Evolutionary conservation across 495 filamentous ascomycete species (phyloP).

Genomic region (Apiosordaria backusii): DNA sequence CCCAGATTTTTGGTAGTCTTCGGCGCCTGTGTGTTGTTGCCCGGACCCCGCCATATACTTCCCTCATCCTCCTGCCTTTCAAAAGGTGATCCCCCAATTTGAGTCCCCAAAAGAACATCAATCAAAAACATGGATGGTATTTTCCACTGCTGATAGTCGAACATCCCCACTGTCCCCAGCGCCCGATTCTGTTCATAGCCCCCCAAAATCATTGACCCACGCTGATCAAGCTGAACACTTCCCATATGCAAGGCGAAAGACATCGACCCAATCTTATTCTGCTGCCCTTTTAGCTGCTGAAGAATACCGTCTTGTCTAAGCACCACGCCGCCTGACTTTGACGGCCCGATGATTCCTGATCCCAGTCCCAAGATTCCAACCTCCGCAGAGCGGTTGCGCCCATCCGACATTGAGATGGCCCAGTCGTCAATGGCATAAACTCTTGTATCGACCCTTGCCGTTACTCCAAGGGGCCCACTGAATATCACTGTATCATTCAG

Average conservation of each 20-base stretch:
- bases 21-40: constrained; percentile 8
- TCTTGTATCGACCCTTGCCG: neutral
- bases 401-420: neutral
- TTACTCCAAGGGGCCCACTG: neutral
- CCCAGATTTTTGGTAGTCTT: neutral
- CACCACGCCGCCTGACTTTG: too few species aligned
- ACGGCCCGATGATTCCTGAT: neutral
- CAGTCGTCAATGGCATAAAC: neutral
- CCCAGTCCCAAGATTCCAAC: neutral
- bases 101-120: constrained; percentile 39
- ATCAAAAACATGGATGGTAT: constrained; percentile 24
- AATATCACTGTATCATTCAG: too few species aligned
- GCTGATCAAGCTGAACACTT: constrained; percentile 33
- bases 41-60: constrained; percentile 25
- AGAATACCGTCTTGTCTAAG: too few species aligned
- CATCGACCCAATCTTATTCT: constrained; percentile 35
- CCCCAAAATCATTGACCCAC: constrained; percentile 43
- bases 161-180: constrained; percentile 19
- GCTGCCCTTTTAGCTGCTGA: too few species aligned
- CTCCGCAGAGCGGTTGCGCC: neutral
- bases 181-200: constrained; percentile 43
- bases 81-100: constrained; percentile 37
- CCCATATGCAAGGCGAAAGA: constrained; percentile 52
- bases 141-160: constrained; percentile 5
- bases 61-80: constrained; percentile 10